Conservation (phyloP, 2,329 filamentous ascomycete genomes). For the Biscogniauxia mediterranea region DNA sequence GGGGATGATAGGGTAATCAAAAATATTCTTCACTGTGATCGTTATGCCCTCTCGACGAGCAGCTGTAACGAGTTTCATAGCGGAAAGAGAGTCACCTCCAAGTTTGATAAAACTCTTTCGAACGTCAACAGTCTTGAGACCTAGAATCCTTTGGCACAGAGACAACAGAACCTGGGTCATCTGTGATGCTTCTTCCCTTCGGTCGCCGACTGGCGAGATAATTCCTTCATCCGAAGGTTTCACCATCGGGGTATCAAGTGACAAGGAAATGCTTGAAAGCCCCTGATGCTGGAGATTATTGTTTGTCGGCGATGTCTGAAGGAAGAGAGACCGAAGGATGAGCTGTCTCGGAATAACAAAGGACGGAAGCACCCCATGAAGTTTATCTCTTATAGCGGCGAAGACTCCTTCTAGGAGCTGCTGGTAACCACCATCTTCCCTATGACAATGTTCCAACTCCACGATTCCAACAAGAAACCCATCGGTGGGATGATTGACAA, state of each 20-base stretch:
- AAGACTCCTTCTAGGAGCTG: background rate
- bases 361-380: background rate
- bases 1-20: background rate
- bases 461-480: background rate
- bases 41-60: background rate
- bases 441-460: background rate
- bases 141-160: background rate
- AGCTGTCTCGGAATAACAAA: background rate
- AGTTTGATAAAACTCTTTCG: background rate
- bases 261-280: background rate
- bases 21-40: background rate
- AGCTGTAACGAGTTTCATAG: background rate
- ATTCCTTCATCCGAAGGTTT: background rate
- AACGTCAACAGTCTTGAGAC: background rate
- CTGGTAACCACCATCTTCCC: background rate
- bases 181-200: background rate
- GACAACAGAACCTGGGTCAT: background rate
- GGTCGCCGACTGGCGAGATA: background rate
- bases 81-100: background rate
- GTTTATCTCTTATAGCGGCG: background rate
- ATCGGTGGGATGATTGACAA: background rate
- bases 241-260: background rate
- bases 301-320: background rate
- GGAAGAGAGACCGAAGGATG: background rate
- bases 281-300: background rate